Evolutionary conservation across 75 land plant genomes (phyloP).

Genomic region (Selaginella tamariscina): DNA sequence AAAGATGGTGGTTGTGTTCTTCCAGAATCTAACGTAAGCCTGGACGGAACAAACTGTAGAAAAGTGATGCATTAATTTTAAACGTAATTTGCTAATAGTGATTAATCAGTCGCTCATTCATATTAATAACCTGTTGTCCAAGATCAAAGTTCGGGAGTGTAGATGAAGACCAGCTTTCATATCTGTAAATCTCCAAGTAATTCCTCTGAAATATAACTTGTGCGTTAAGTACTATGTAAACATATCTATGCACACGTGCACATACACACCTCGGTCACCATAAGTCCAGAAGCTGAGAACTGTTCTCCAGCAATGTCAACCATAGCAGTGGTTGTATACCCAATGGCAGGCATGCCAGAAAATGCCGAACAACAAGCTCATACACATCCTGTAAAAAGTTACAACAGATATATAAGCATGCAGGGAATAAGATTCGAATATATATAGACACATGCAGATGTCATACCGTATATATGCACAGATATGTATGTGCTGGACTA

Average conservation of each 20-base stretch:
- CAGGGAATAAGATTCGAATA: too few relatives aligned
- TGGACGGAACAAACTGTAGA: slow-evolving; percentile 64
- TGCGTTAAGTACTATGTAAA: too few relatives aligned
- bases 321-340: slow-evolving; percentile 78
- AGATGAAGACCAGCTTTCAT: slow-evolving; percentile 83
- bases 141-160: slow-evolving; percentile 55
- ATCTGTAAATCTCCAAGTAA: slow-evolving; percentile 83
- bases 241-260: too few relatives aligned
- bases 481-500: too few relatives aligned
- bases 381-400: slow-evolving; percentile 57
- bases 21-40: slow-evolving; percentile 77
- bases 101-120: not conserved
- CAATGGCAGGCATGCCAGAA: slow-evolving; percentile 94
- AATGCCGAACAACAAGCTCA: slow-evolving; percentile 96
- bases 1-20: slow-evolving; percentile 87
- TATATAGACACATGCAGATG: too few relatives aligned
- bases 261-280: slow-evolving; percentile 54
- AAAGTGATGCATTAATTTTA: too few relatives aligned
- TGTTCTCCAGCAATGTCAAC: slow-evolving; percentile 92
- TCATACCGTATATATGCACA: too few relatives aligned
- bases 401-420: too few relatives aligned
- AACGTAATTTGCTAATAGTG: not conserved
- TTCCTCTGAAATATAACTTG: slow-evolving; percentile 59
- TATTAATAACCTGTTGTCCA: slow-evolving; percentile 61
- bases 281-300: slow-evolving; percentile 76